These are phyloP conservation scores for Arachis hypogaea DNA, from an alignment of 306 rosid species.

Conservation along the genomic window DNA sequence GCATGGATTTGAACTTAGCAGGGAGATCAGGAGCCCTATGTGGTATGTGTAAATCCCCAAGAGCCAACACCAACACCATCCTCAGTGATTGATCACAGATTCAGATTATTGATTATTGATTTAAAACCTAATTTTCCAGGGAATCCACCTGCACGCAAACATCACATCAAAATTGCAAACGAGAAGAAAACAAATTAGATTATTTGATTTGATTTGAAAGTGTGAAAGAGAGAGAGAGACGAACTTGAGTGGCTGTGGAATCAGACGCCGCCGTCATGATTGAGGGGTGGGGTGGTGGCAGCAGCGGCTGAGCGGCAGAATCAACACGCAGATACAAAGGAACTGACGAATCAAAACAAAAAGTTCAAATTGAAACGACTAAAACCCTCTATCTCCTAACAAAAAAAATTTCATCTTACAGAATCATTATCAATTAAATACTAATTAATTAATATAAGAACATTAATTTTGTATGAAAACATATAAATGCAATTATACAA, in stretches of 20 bases:
- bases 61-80: constrained; percentile 96
- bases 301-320: background rate
- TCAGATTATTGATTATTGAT: background rate
- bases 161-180: too few relatives aligned
- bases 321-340: background rate
- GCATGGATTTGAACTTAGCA: constrained; percentile 99
- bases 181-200: too few relatives aligned
- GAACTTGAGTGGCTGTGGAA: constrained; percentile 6
- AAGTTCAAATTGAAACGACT: background rate
- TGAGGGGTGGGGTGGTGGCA: background rate
- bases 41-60: constrained; percentile 97
- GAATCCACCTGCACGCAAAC: too few relatives aligned
- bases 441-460: too few relatives aligned
- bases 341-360: background rate
- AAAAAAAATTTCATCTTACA: too few relatives aligned
- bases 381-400: background rate
- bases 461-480: too few relatives aligned
- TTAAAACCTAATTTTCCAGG: background rate
- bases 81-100: constrained; percentile 43
- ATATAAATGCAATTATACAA: too few relatives aligned
- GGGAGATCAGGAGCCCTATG: constrained; percentile 99
- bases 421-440: background rate
- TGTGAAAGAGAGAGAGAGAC: background rate
- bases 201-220: too few relatives aligned
- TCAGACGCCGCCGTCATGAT: constrained; percentile 21